Base-by-base conservation (phyloP, 2,329 filamentous ascomycete genomes). In the Coleophoma cylindrospora region DNA sequence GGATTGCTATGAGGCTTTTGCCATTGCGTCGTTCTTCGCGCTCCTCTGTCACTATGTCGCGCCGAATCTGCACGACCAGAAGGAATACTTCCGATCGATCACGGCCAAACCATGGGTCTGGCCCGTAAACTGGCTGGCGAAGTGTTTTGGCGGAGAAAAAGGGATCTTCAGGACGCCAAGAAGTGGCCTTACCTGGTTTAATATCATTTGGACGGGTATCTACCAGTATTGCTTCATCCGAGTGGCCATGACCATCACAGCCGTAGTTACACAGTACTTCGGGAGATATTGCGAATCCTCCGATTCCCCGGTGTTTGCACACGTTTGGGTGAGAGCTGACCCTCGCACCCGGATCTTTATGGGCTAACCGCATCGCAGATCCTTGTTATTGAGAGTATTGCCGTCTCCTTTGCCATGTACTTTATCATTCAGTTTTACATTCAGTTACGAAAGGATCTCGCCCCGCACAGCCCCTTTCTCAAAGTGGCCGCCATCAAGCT, bases 151-250 rank as follows among this genome's bases (percentile, higher is more conserved):
- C 36, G 86, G 86, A 34, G 68, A 87, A 52, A 73, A 79, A 48
- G 87, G 89, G 0, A 75, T 77, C 22, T 85, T 88, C 75, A 78
- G 88, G 57, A 86, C 78, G n/a, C 89, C 90, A 0, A 75, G 79
- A 57, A 94, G 86, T 67, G 89, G 90, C 1, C 70, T 95, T 65
- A 95, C 89, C 1, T 94, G 89, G 89, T 95, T 95, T 71, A 95
- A 95, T 66, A 83, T 91, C 52, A 77, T 91, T 58, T 94, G 87
- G 87, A 78, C 87, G 43, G 84, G 85, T 48, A 77, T 94, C 49
- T 95, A 91, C 68, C 89, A 95, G 62, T 95, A 94, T 70, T 91
- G 87, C 70, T 84, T 92, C 61, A 81, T 92, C 55, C 82, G 88
- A 43, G 85, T 92, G 15, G 70, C 84, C 61, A 89, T 91, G 77